Conservation (phyloP, 805 yeast species). For the Kuraishia cidri region DNA sequence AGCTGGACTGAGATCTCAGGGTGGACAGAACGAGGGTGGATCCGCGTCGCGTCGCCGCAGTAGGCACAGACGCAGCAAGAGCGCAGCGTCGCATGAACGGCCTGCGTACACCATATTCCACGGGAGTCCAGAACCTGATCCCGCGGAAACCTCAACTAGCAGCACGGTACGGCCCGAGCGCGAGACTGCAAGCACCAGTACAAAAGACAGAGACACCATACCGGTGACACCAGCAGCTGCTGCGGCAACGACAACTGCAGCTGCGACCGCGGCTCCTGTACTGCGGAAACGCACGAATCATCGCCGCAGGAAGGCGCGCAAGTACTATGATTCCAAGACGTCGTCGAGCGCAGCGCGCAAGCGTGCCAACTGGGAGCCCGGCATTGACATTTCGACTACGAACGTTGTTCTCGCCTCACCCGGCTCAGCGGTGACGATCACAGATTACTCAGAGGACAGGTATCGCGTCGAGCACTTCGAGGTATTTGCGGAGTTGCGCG, state of each 20-base stretch:
- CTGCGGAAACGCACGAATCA: not conserved
- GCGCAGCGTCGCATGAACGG: no score
- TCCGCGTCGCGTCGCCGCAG: not conserved
- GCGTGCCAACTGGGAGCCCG: conserved; percentile 51
- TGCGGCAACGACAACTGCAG: no score
- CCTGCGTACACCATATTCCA: no score
- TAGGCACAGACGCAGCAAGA: conserved; percentile 1
- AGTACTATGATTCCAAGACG: conserved; percentile 25
- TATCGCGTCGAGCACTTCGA: conserved; percentile 36
- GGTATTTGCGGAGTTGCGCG: conserved; percentile 14
- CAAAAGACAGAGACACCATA: not conserved
- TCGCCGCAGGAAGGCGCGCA: conserved; percentile 10
- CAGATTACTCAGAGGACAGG: conserved; percentile 37
- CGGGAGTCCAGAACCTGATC: not conserved
- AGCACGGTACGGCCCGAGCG: not conserved
- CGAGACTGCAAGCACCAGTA: not conserved
- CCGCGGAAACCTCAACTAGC: not conserved
- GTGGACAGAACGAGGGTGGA: no score
- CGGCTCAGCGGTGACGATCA: conserved; percentile 44
- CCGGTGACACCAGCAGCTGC: not conserved
- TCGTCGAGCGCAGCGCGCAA: conserved; percentile 24
- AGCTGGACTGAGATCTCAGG: no score
- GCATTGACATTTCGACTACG: conserved; percentile 42
- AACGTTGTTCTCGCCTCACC: conserved; percentile 39
- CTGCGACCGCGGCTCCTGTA: no score